These are phyloP conservation scores for Papiliotrema nemorosa DNA, from an alignment of 1,284 basidiomycete genomes.

Conservation along the genomic window DNA sequence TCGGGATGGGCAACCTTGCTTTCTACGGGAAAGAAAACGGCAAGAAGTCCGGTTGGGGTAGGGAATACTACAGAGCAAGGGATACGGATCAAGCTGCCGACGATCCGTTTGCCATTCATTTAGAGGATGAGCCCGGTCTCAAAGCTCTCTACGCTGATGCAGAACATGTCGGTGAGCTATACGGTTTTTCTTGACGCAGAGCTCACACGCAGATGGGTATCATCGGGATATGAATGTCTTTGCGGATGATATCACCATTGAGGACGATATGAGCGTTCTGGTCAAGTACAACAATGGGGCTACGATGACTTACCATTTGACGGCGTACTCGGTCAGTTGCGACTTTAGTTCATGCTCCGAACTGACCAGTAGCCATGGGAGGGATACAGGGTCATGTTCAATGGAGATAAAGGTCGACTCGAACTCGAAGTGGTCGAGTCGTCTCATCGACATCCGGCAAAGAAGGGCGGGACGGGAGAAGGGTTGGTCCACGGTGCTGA, in stretches of 20 bases:
- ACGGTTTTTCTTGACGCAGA: neutral
- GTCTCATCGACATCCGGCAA: conserved; percentile 22
- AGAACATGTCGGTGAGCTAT: conserved; percentile 53
- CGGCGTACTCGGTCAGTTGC: conserved; percentile 36
- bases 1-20: conserved; percentile 54
- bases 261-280: conserved; percentile 58
- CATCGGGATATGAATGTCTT: conserved; percentile 53
- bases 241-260: conserved; percentile 56
- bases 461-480: conserved; percentile 11
- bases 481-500: conserved; percentile 49
- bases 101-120: conserved; percentile 57
- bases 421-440: conserved; percentile 59
- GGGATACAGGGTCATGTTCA: conserved; percentile 59
- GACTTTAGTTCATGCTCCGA: neutral
- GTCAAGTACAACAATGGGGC: conserved; percentile 55
- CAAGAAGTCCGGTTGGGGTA: conserved; percentile 55
- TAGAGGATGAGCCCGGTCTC: conserved; percentile 53
- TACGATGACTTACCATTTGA: conserved; percentile 58
- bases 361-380: conserved; percentile 46
- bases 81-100: conserved; percentile 52
- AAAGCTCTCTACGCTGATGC: conserved; percentile 53
- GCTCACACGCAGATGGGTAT: conserved; percentile 35
- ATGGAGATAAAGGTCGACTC: conserved; percentile 56
- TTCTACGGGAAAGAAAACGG: conserved; percentile 57
- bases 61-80: conserved; percentile 52